Conservation (phyloP, 306 rosid genomes). For the Lathyrus sativus region DNA sequence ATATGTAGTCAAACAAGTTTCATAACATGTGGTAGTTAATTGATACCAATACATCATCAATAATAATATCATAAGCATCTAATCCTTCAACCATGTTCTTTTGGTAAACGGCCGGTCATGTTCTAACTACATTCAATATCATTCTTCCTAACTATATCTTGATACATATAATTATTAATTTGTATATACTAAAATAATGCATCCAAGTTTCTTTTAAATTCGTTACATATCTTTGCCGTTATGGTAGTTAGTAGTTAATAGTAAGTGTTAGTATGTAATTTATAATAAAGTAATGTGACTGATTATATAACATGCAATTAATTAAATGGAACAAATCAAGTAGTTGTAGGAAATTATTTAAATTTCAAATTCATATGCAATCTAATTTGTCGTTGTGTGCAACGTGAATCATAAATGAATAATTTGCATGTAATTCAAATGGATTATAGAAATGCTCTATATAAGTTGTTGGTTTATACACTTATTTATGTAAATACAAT, state of each 20-base stretch:
- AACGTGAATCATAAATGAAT: neutral
- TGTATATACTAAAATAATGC: neutral
- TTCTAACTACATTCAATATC: slow-evolving; percentile 44
- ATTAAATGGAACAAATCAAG: slow-evolving; percentile 27
- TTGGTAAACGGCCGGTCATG: slow-evolving; percentile 59
- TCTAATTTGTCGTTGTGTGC: slow-evolving; percentile 17
- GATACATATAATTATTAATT: slow-evolving; percentile 29
- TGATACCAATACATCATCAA: slow-evolving; percentile 26
- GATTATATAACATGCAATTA: slow-evolving; percentile 8
- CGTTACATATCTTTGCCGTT: slow-evolving; percentile 40
- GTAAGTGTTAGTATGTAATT: neutral
- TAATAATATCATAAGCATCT: slow-evolving; percentile 34
- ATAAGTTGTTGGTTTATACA: slow-evolving; percentile 23
- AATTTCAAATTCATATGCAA: slow-evolving; percentile 19
- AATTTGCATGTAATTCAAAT: slow-evolving; percentile 20
- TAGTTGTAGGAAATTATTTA: slow-evolving; percentile 9
- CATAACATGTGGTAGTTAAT: slow-evolving; percentile 32
- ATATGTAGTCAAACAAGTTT: slow-evolving; percentile 45
- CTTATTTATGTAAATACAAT: neutral
- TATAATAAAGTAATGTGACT: slow-evolving; percentile 10
- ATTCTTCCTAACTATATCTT: slow-evolving; percentile 23
- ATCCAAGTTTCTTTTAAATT: neutral
- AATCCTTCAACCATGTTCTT: slow-evolving; percentile 63
- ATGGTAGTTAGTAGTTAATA: slow-evolving; percentile 47
- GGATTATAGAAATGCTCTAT: neutral